Evolutionary conservation across 768 basidiomycete species (phyloP), one percentile per base, ranked within the genome.

Genomic region (Crucibulum laeve): DNA sequence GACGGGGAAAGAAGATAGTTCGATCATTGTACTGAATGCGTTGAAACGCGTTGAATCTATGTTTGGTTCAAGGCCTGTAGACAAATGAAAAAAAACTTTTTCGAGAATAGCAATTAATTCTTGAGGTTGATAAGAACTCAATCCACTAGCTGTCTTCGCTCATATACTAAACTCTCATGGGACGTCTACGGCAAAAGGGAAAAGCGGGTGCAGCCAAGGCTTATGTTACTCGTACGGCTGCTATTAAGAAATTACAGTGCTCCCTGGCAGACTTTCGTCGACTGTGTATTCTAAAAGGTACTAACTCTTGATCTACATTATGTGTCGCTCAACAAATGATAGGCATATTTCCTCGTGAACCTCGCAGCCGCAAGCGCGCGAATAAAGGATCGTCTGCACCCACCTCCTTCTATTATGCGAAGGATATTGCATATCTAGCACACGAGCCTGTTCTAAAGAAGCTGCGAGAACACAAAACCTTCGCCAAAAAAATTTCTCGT

Each of bases 341-440:
- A 97, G 94, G 95, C 10, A 95, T 99, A 56, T 97, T 95, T 62
- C 96, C 96, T 50, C 89, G 95, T 43, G 96, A 99, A 63, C 96
- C 96, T 19, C 80, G 82, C 36, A 84, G 80, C 66, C 82, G 80
- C 54, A 99, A 97, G 63, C 81, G 82, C 50, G 96, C 95, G 26
- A 98, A 98, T 71, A 98, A 96, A 63, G 96, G 95, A 1, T 95
- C 91, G 3, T 92, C 93, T 41, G 94, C 91, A 0, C 93, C 94
- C 3, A 92, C 96, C 1, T 91, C 93, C 2, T 99, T 98, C 69
- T 99, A 99, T 69, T 97, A 98, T 62, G 73, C 90, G 21, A 99
- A 99, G 68, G 96, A 99, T 60, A 95, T 99, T 51, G 88, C 90
- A 44, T 98, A 95, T 65, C 81, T 99, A 25, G 84, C 91, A 4